Evolutionary conservation across 1,284 basidiomycete species (phyloP), one percentile per base, ranked within the genome.

Genomic region (Vanrija sp.): DNA sequence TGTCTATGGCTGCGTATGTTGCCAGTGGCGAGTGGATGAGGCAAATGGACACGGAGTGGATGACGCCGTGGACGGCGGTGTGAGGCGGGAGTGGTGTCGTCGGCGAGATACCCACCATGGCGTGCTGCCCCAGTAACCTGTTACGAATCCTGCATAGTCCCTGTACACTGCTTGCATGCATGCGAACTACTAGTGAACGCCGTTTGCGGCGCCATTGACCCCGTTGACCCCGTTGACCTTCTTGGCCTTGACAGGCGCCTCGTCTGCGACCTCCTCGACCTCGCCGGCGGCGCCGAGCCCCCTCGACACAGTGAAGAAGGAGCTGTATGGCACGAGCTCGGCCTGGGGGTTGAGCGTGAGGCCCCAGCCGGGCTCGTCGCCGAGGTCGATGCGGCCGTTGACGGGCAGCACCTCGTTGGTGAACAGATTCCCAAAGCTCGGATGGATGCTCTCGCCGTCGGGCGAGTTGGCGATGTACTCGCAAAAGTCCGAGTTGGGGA

Each of bases 351-450:
- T 82, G 57, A 82, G 70, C 43, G 73, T 72, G 54, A 82, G 70
- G 1, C 80, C 80, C 65, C 81, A 82, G 25, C 80, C 80, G n/a
- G 80, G 79, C 23, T 66, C 76, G 57, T 78, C 76, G 9, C 66
- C 64, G 6, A 80, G 71, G 53, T 80, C 74, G 54, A 82, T 72
- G 23, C 71, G 69, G 40, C 81, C 81, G 49, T 79, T 76, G 43
- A 73, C 60, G 1, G 81, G 81, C 10, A 82, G 65, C 14, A 78
- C 74, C 65, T 83, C 81, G 69, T 80, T 78, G 40, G 76, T 67
- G 74, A 83, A 83, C 16, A 83, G 71, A 56, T 81, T 76, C 25
- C 81, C 81, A 58, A 83, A 82, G 0, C 78, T 79, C 3, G 81
- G 80, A 51, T 70, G 71, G 55, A 82, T 74, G 6, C 74, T 73